phyloP scores from a whole-genome alignment of 2,329 filamentous ascomycete species.

The Epichloe hybrida region DNA sequence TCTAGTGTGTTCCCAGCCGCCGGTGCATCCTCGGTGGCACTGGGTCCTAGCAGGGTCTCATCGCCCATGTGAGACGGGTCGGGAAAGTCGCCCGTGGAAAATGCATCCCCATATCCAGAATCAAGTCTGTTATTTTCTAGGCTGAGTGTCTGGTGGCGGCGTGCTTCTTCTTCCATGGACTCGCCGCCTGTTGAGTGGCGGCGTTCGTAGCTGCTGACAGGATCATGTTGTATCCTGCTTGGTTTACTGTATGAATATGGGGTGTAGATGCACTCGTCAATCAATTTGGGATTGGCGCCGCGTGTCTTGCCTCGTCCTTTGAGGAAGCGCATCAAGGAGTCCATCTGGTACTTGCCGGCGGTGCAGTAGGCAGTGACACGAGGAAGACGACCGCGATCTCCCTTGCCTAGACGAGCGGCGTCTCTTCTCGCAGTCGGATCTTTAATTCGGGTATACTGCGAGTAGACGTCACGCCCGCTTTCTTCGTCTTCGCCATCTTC shows the following conservation, averaged over 20 bases:
- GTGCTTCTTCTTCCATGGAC: slow-evolving; percentile 23
- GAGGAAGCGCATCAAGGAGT: slow-evolving; percentile 77
- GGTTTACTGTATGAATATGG: slow-evolving; percentile 66
- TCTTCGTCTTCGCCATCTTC: slow-evolving; percentile 73
- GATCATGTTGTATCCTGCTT: slow-evolving; percentile 16
- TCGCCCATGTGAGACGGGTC: slow-evolving; percentile 14
- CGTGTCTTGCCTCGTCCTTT: slow-evolving; percentile 70
- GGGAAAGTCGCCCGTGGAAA: slow-evolving; percentile 13
- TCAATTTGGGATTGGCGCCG: slow-evolving; percentile 76
- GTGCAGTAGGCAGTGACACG: slow-evolving; percentile 96
- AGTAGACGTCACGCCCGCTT: slow-evolving; percentile 89
- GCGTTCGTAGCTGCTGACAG: slow-evolving; percentile 42
- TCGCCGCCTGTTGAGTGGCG: slow-evolving; percentile 65
- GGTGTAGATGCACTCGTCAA: slow-evolving; percentile 96
- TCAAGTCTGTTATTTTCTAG: slow-evolving; percentile 31
- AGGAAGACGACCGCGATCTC: slow-evolving; percentile 74
- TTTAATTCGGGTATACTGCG: slow-evolving; percentile 94
- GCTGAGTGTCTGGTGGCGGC: slow-evolving; percentile 46
- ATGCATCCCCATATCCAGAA: slow-evolving; percentile 18
- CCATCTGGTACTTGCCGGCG: slow-evolving; percentile 80
- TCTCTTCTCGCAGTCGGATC: slow-evolving; percentile 86
- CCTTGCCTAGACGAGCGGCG: slow-evolving; percentile 84
- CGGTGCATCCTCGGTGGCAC: slow-evolving; percentile 21
- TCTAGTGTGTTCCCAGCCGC: slow-evolving; percentile 43
- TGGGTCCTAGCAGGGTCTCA: slow-evolving; percentile 22